These are phyloP conservation scores for Schizochytrium sp. DNA, from an alignment of 108 stramenopile genomes.

Conservation along the genomic window DNA sequence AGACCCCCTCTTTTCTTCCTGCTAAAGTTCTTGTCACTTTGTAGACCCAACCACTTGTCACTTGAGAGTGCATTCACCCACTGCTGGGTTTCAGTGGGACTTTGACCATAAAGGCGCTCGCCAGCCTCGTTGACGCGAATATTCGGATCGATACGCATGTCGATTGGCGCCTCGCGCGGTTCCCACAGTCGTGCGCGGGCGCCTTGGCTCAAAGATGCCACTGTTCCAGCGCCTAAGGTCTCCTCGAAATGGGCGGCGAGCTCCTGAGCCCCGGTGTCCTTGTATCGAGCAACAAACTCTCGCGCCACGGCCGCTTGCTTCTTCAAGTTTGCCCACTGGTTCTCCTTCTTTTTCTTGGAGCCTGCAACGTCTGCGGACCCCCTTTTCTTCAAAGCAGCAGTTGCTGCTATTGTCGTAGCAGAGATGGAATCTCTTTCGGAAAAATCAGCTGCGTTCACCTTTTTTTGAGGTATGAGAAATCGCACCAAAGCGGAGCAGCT, in stretches of 20 bases:
- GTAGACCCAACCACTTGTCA: not conserved
- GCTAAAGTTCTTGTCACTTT: not conserved
- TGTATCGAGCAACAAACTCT: not conserved
- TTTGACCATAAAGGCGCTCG: not conserved
- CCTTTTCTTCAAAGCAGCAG: too few species aligned
- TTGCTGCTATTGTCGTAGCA: too few species aligned
- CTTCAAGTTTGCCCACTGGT: not conserved
- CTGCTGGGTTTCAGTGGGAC: not conserved
- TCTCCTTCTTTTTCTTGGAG: not conserved
- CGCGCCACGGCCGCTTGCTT: not conserved
- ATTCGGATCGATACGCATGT: not conserved
- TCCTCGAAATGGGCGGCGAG: not conserved
- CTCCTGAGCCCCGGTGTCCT: not conserved
- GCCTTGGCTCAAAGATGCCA: not conserved
- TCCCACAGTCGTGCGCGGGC: not conserved
- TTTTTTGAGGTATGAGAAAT: not conserved
- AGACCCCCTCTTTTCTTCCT: not conserved
- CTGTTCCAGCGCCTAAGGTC: not conserved
- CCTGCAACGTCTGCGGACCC: too few species aligned
- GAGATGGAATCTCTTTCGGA: too few species aligned
- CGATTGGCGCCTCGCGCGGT: not conserved
- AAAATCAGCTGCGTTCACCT: not conserved
- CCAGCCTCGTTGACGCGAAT: not conserved
- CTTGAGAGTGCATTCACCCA: not conserved
- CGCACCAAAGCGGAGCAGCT: too few species aligned